phyloP scores from a whole-genome alignment of 306 rosid species.

The Betula pendula region DNA sequence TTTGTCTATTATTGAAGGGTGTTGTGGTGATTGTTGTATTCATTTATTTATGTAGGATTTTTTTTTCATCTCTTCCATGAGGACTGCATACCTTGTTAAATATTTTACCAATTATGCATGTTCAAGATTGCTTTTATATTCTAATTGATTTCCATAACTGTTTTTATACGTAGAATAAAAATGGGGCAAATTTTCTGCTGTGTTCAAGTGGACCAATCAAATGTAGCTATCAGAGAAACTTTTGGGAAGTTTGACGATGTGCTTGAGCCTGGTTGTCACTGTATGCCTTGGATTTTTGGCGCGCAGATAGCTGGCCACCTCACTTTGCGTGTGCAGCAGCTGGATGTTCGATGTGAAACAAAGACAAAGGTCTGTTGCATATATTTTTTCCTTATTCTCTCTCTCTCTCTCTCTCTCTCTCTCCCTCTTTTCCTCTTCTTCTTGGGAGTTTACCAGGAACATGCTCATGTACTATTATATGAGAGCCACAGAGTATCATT shows the following conservation, averaged over 20 bases:
- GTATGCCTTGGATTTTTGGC: slow-evolving; percentile 57
- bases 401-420: background rate
- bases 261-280: slow-evolving; percentile 57
- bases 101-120: background rate
- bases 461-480: background rate
- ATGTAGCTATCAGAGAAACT: slow-evolving; percentile 51
- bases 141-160: background rate
- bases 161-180: slow-evolving; percentile 9
- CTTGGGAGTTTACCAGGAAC: background rate
- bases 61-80: background rate
- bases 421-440: background rate
- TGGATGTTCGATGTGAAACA: slow-evolving; percentile 63
- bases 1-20: background rate
- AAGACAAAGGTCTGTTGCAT: slow-evolving; percentile 49
- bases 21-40: background rate
- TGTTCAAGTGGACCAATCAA: slow-evolving; percentile 59
- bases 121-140: background rate
- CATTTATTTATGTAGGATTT: too few relatives aligned
- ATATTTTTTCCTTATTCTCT: background rate
- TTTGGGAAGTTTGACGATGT: slow-evolving; percentile 57
- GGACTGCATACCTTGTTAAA: background rate
- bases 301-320: slow-evolving; percentile 49
- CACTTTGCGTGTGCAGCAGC: slow-evolving; percentile 57
- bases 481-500: background rate
- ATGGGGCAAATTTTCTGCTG: slow-evolving; percentile 58